phyloP scores from a whole-genome alignment of 495 filamentous ascomycete species.

The Daldinia concentrica region DNA sequence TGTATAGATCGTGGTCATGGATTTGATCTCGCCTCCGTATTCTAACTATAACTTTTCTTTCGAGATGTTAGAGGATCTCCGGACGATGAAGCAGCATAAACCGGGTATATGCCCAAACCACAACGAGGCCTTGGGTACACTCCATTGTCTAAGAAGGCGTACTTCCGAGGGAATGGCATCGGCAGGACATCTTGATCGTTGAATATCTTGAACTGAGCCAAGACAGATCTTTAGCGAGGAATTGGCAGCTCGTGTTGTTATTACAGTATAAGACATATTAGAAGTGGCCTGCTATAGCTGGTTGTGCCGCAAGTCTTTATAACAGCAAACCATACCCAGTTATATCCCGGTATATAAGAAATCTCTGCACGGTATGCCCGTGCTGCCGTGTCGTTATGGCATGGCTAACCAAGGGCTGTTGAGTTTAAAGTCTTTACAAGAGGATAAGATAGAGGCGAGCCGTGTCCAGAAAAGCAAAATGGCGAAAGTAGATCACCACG shows the following conservation, averaged over 20 bases:
- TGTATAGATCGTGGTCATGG: background rate
- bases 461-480: background rate
- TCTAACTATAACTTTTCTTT: background rate
- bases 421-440: no score
- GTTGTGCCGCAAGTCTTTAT: background rate
- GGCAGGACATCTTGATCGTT: no score
- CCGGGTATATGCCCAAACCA: background rate
- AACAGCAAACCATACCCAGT: background rate
- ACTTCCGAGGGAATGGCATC: no score
- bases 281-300: background rate
- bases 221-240: background rate
- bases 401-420: no score
- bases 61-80: background rate
- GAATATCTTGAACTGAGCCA: background rate
- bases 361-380: no score
- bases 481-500: background rate
- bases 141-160: no score
- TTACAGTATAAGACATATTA: background rate
- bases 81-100: background rate
- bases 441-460: no score
- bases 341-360: no score
- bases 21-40: background rate
- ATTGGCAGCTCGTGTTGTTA: background rate
- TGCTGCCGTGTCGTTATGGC: no score
- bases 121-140: no score